These are phyloP conservation scores for Ilex aquifolium DNA, from an alignment of 257 asterid species.

Conservation along the genomic window DNA sequence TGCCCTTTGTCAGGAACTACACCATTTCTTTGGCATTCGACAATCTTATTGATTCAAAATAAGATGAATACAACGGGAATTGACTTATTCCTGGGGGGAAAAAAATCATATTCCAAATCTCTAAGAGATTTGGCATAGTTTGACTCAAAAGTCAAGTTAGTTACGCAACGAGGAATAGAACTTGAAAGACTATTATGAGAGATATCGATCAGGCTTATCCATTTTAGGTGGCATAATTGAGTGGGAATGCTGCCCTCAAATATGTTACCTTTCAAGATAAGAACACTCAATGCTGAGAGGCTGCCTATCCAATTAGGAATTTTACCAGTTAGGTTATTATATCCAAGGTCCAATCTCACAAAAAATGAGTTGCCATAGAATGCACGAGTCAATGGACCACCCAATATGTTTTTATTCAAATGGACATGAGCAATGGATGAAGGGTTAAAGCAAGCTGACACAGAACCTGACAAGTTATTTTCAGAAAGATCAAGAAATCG, in stretches of 20 bases:
- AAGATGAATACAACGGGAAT: not conserved
- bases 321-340: slow-evolving; percentile 1
- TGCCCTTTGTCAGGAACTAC: slow-evolving; percentile 2
- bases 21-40: not conserved
- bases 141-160: too few relatives aligned
- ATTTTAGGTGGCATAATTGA: not conserved
- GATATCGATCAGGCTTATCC: slow-evolving; percentile 5
- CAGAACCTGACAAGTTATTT: not conserved
- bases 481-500: not conserved
- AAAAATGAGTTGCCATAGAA: not conserved
- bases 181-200: slow-evolving; percentile 1
- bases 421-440: not conserved
- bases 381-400: not conserved
- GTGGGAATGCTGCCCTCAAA: too few relatives aligned
- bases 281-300: too few relatives aligned
- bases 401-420: not conserved
- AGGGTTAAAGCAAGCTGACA: slow-evolving; percentile 4
- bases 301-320: not conserved
- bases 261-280: too few relatives aligned
- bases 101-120: too few relatives aligned
- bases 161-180: too few relatives aligned
- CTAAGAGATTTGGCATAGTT: too few relatives aligned
- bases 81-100: not conserved
- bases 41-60: too few relatives aligned
- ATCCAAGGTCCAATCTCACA: not conserved